These are phyloP conservation scores for Penicillium odoratum DNA, from an alignment of 495 filamentous ascomycete genomes.

Conservation along the genomic window DNA sequence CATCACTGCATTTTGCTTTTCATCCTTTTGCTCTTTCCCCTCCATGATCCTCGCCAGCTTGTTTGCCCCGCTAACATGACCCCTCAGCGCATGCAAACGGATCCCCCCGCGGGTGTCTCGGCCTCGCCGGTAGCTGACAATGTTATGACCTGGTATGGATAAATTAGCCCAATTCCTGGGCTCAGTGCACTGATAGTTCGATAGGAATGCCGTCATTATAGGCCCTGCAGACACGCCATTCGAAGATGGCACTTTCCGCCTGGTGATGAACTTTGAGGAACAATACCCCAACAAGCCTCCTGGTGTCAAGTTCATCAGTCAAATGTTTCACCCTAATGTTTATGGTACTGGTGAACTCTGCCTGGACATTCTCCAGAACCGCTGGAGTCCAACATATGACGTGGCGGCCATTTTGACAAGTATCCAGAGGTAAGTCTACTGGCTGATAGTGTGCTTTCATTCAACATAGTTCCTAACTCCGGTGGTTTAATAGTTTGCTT, in stretches of 20 bases:
- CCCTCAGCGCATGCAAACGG: conserved; percentile 94
- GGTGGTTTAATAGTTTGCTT: conserved; percentile 63
- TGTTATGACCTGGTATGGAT: conserved; percentile 94
- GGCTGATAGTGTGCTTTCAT: neutral
- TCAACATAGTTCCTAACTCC: neutral
- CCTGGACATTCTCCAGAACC: conserved; percentile 94
- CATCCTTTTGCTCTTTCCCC: neutral
- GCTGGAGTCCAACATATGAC: conserved; percentile 99
- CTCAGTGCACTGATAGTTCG: conserved; percentile 8
- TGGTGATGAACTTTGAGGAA: conserved; percentile 99
- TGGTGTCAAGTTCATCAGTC: conserved; percentile 95
- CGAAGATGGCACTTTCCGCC: conserved; percentile 95
- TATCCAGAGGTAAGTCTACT: conserved; percentile 77
- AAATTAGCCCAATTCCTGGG: neutral
- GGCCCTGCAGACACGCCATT: conserved; percentile 97
- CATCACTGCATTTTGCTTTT: neutral
- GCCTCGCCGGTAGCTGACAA: conserved; percentile 97
- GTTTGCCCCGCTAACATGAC: conserved; percentile 1
- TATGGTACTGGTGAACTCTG: conserved; percentile 97
- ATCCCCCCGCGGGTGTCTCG: conserved; percentile 95
- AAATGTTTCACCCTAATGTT: conserved; percentile 99
- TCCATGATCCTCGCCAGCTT: neutral
- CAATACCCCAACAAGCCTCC: conserved; percentile 98
- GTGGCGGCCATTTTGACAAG: conserved; percentile 96
- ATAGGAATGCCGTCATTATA: conserved; percentile 98